Conservation (phyloP, 768 basidiomycete species). For the Gymnopilus dilepis region DNA sequence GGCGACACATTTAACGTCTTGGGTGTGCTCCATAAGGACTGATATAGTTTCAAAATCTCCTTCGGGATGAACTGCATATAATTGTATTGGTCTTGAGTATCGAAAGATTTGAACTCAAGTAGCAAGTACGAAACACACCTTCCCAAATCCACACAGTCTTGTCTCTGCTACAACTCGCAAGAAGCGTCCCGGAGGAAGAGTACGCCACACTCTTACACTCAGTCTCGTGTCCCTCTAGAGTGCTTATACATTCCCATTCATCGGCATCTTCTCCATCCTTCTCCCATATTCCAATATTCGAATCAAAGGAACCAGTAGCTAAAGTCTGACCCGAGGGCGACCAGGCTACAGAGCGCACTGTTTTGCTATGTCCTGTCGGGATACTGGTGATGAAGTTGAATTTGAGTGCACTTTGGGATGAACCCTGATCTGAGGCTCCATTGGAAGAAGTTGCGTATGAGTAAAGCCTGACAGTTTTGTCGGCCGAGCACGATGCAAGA, state of each 20-base stretch:
- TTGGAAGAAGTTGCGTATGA: conserved; percentile 48
- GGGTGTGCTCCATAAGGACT: conserved; percentile 95
- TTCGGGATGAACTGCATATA: conserved; percentile 84
- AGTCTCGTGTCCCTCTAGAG: conserved; percentile 93
- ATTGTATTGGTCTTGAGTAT: background rate
- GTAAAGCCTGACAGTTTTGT: conserved; percentile 90
- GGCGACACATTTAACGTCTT: conserved; percentile 93
- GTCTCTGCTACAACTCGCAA: conserved; percentile 96
- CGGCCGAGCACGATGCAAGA: conserved; percentile 92
- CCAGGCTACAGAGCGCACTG: conserved; percentile 89
- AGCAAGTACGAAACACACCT: conserved; percentile 49
- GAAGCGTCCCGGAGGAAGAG: conserved; percentile 73
- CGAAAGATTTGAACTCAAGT: background rate
- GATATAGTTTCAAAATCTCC: conserved; percentile 93
- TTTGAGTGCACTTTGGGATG: conserved; percentile 24
- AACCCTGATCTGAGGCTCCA: background rate
- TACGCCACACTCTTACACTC: conserved; percentile 95
- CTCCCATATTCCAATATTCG: conserved; percentile 92
- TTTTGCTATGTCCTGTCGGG: conserved; percentile 84
- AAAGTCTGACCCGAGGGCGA: conserved; percentile 85
- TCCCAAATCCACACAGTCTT: conserved; percentile 99
- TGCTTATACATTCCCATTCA: conserved; percentile 84
- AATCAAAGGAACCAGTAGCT: conserved; percentile 93
- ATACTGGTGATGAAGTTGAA: conserved; percentile 71
- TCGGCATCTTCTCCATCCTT: conserved; percentile 43